A percentile compares a stretch with the other conserved stretches of the same genome.
Conservation (phyloP, 768 basidiomycete genomes). For the Mycena galericulata region DNA sequence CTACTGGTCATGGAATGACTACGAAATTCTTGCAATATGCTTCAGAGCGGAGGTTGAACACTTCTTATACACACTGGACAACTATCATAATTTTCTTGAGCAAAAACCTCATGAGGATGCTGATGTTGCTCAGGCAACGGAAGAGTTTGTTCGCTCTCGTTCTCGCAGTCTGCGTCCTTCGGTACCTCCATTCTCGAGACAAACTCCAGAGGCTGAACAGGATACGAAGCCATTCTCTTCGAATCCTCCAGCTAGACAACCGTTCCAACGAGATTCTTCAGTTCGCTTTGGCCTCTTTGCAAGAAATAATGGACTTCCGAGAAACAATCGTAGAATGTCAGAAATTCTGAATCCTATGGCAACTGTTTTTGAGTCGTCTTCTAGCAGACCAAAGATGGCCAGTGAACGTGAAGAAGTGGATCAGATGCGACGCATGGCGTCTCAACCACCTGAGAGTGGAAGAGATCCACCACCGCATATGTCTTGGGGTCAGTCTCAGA, state of each 20-base stretch:
- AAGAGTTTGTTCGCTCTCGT: not conserved
- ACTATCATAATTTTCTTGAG: not conserved
- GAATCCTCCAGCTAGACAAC: not conserved
- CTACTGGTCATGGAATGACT: not conserved
- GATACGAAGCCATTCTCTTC: too few relatives aligned
- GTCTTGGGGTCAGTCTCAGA: too few relatives aligned
- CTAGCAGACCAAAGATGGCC: too few relatives aligned
- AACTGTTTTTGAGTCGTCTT: not conserved
- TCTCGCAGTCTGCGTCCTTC: not conserved
- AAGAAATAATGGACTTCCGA: not conserved
- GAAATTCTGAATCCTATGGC: not conserved
- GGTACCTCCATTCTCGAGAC: too few relatives aligned
- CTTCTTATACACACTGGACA: not conserved
- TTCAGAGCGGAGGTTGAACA: slow-evolving; percentile 12
- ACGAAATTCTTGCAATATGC: slow-evolving; percentile 3
- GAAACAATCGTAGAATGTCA: not conserved
- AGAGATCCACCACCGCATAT: not conserved
- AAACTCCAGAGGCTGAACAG: not conserved
- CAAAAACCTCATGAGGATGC: not conserved
- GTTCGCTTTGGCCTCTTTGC: not conserved
- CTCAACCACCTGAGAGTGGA: not conserved
- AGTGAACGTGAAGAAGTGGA: not conserved
- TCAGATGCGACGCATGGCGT: not conserved
- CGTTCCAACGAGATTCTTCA: too few relatives aligned
- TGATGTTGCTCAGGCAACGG: not conserved